Base-by-base conservation (phyloP, 768 basidiomycete species). In the Leccinum subtestaceum region DNA sequence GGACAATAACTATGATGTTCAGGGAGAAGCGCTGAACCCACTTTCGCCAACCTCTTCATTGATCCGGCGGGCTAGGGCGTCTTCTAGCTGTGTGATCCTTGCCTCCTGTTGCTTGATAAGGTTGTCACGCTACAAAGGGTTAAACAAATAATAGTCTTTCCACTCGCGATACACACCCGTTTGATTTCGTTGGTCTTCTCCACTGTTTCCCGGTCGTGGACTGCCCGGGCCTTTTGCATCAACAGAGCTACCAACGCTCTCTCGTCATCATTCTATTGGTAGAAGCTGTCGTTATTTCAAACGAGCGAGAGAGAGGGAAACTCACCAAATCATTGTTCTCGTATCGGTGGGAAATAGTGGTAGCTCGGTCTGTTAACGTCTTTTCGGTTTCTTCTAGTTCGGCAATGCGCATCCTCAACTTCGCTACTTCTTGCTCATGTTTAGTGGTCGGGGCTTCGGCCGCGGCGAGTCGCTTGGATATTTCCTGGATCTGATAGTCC, bases 111-210 rank as follows among this genome's bases (percentile, higher is more conserved):
- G 71, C 55, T 71, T 73, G 36, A 81, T 78, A 57, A 75, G 65
- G 55, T 76, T 79, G 51, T 84, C 82, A 57, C 81, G 78, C 84
- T 85, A 60, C 4, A 53, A 61, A 53, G 45, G 40, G 31, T 63
- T 47, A 50, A 56, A 48, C 6, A 57, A 50, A 57, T 40, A 53
- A 53, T 43, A 19, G 32, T 63, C 50, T 58, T 31, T 55, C 55
- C 55, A 46, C 54, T 62, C 48, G 34, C 50, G 13, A 57, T 52
- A 70, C 75, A 46, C 60, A 84, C 84, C 60, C 79, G 75, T 59
- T 79, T 80, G 29, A 87, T 75, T 56, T 86, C 84, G 62, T 86
- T 84, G 53, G 75, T 75, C 66, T 85, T 85, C 25, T 74, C 76
- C 31, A 85, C 77, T 38, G 80, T 72, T 17, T 81, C 79, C 53